Evolutionary conservation across 495 filamentous ascomycete genomes (phyloP).

Genomic region (Platismatia glauca): DNA sequence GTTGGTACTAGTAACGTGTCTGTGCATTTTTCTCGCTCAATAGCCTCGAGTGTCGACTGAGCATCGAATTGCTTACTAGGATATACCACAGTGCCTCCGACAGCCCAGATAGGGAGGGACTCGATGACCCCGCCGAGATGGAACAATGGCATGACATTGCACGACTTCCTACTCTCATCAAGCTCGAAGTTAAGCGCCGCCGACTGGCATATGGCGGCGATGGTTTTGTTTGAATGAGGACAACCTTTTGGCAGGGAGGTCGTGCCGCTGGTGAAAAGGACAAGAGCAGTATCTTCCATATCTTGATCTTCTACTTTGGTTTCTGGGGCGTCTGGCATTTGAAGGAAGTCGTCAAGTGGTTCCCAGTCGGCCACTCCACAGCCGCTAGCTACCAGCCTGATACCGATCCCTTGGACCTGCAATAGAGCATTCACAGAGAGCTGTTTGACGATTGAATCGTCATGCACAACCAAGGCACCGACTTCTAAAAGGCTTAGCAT

Average conservation of each 20-base stretch:
- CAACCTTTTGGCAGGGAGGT: slow-evolving; percentile 36
- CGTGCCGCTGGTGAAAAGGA: slow-evolving; percentile 39
- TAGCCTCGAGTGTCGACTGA: slow-evolving; percentile 24
- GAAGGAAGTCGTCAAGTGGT: slow-evolving; percentile 2
- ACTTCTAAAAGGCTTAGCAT: slow-evolving; percentile 17
- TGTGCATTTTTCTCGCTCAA: slow-evolving; percentile 27
- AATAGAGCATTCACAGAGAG: slow-evolving; percentile 1
- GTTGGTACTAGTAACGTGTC: slow-evolving; percentile 32
- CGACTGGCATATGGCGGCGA: slow-evolving; percentile 24
- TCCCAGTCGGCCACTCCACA: neutral
- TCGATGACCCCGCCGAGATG: slow-evolving; percentile 33
- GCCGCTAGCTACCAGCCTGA: neutral
- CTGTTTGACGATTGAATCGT: neutral
- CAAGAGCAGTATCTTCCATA: slow-evolving; percentile 19
- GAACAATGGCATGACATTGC: slow-evolving; percentile 28
- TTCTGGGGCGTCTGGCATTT: neutral
- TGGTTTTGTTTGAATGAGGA: slow-evolving; percentile 25
- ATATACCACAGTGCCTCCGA: slow-evolving; percentile 30
- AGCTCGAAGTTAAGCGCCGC: slow-evolving; percentile 15
- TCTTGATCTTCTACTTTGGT: neutral
- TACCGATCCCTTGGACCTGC: neutral
- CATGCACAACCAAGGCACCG: slow-evolving; percentile 1
- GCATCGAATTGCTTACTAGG: slow-evolving; percentile 31
- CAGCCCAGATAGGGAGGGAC: slow-evolving; percentile 29
- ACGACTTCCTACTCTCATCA: slow-evolving; percentile 25